These are phyloP conservation scores for Claviceps africana DNA, from an alignment of 2,329 filamentous ascomycete genomes.

Conservation along the genomic window DNA sequence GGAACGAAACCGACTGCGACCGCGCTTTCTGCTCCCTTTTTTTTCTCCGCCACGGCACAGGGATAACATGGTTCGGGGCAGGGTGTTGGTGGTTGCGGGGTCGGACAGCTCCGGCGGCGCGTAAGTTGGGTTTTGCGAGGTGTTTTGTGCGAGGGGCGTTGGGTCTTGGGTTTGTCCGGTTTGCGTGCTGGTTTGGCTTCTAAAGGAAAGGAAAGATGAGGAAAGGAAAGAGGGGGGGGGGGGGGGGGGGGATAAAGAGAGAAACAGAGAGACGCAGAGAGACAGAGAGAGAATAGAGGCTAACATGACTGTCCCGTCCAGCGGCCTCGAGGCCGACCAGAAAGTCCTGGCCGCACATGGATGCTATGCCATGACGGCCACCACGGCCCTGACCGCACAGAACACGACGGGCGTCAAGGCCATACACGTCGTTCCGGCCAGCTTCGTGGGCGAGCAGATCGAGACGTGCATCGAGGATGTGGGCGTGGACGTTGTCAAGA, in stretches of 20 bases:
- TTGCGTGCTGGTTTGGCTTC: no score
- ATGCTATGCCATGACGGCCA: conserved; percentile 92
- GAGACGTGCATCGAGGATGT: conserved; percentile 74
- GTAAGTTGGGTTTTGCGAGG: conserved; percentile 38
- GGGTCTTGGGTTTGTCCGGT: no score
- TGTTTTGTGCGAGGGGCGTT: no score
- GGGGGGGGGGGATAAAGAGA: no score
- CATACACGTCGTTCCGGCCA: conserved; percentile 64
- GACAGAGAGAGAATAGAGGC: neutral
- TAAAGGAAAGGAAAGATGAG: no score
- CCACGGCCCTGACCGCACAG: conserved; percentile 88
- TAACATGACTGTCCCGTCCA: conserved; percentile 21
- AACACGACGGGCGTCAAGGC: conserved; percentile 76
- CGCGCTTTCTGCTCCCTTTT: no score
- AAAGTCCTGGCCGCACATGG: conserved; percentile 86
- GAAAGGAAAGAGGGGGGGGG: no score
- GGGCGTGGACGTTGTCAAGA: conserved; percentile 80
- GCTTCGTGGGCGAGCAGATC: conserved; percentile 74
- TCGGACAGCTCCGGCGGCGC: conserved; percentile 87
- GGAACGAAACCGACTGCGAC: no score
- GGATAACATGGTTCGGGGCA: conserved; percentile 22
- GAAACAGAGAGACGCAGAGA: no score
- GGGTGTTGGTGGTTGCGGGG: conserved; percentile 71
- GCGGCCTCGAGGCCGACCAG: conserved; percentile 89
- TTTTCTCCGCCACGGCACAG: no score